These are phyloP conservation scores for Flagelloscypha sp. DNA, from an alignment of 768 basidiomycete genomes.

Conservation along the genomic window DNA sequence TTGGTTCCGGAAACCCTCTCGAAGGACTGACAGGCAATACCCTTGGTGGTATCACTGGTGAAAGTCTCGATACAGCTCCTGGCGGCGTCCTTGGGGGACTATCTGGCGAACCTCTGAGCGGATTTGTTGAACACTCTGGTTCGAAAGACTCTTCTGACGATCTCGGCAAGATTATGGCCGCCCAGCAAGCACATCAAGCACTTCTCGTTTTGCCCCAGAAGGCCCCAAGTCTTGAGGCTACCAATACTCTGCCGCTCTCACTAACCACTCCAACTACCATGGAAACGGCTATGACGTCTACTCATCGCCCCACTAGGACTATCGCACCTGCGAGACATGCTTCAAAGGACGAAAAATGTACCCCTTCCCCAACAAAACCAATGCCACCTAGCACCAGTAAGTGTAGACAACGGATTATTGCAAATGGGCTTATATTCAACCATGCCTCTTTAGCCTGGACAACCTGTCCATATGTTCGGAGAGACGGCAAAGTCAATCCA, in stretches of 20 bases:
- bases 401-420: slow-evolving; percentile 11
- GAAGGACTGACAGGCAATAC: too few relatives aligned
- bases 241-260: slow-evolving; percentile 1
- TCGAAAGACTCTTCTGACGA: too few relatives aligned
- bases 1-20: too few relatives aligned
- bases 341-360: slow-evolving; percentile 29
- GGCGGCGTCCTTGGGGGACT: too few relatives aligned
- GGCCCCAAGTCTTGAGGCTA: neutral
- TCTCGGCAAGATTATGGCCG: too few relatives aligned
- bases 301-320: slow-evolving; percentile 16
- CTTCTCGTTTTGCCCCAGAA: slow-evolving; percentile 5
- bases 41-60: too few relatives aligned
- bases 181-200: too few relatives aligned
- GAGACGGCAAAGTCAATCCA: slow-evolving; percentile 49
- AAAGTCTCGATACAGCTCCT: too few relatives aligned
- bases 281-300: slow-evolving; percentile 7
- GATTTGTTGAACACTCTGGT: too few relatives aligned
- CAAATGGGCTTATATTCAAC: slow-evolving; percentile 1
- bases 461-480: slow-evolving; percentile 37
- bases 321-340: slow-evolving; percentile 26
- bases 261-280: neutral
- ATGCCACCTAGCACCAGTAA: slow-evolving; percentile 45
- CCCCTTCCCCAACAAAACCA: slow-evolving; percentile 39
- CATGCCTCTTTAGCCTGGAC: slow-evolving; percentile 24
- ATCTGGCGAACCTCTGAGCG: too few relatives aligned